These are phyloP conservation scores for Albizia julibrissin DNA, from an alignment of 306 rosid genomes.

Conservation along the genomic window DNA sequence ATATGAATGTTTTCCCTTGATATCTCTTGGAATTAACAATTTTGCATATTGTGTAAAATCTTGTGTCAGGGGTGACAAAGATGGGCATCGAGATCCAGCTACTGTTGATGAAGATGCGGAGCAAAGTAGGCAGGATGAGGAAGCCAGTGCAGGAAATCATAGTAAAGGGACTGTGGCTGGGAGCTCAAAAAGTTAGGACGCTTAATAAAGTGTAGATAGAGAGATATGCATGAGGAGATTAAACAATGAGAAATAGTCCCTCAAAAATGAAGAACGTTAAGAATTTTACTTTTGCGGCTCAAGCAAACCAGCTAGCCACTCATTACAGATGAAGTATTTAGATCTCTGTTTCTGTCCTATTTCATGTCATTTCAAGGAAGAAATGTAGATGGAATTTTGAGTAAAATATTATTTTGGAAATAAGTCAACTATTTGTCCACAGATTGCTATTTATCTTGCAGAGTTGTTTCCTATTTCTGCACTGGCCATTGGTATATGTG, in stretches of 20 bases:
- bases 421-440: background rate
- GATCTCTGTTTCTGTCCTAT: constrained; percentile 13
- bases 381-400: background rate
- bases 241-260: constrained; percentile 15
- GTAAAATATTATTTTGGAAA: background rate
- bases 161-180: constrained; percentile 46
- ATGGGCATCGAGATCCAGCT: constrained; percentile 43
- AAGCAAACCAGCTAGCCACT: constrained; percentile 24
- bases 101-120: constrained; percentile 51
- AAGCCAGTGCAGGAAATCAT: constrained; percentile 40
- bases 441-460: background rate
- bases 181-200: constrained; percentile 48
- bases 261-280: constrained; percentile 8
- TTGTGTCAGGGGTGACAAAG: constrained; percentile 66
- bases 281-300: constrained; percentile 15
- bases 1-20: background rate
- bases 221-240: constrained; percentile 11
- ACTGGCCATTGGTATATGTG: background rate
- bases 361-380: background rate
- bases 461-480: background rate
- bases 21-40: constrained; percentile 7
- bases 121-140: constrained; percentile 52
- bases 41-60: constrained; percentile 17
- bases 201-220: constrained; percentile 23
- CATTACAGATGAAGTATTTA: constrained; percentile 8